Percentiles rank a stretch among this genome's conserved stretches.
phyloP scores from a whole-genome alignment of 768 basidiomycete species.

The Tulasnella sp. region DNA sequence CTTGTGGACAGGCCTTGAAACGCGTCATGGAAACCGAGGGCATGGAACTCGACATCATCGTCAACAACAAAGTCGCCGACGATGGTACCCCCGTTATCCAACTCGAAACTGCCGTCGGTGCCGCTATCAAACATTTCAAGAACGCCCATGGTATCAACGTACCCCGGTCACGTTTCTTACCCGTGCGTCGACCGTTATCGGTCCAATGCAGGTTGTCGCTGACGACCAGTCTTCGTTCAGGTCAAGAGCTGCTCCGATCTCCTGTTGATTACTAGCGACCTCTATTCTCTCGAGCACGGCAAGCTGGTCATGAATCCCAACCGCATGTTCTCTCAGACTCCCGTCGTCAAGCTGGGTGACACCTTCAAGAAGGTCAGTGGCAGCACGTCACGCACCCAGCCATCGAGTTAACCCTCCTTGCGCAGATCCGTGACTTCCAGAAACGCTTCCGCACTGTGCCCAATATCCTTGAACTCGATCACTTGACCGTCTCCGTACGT shows the following conservation, averaged over 20 bases:
- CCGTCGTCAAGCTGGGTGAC: slow-evolving; percentile 94
- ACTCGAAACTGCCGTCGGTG: slow-evolving; percentile 87
- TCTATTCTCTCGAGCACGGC: slow-evolving; percentile 83
- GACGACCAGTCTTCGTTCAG: too few relatives aligned
- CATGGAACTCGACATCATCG: slow-evolving; percentile 90
- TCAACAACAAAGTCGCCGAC: slow-evolving; percentile 81
- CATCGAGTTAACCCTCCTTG: not conserved
- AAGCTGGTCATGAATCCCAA: slow-evolving; percentile 72
- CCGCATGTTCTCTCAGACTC: slow-evolving; percentile 68
- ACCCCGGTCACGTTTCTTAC: slow-evolving; percentile 85
- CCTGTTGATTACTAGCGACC: slow-evolving; percentile 80
- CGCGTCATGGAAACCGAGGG: slow-evolving; percentile 72
- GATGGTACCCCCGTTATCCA: slow-evolving; percentile 73
- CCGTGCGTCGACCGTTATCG: slow-evolving; percentile 36
- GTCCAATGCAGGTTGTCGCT: too few relatives aligned
- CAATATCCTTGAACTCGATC: slow-evolving; percentile 79
- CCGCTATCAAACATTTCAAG: slow-evolving; percentile 87
- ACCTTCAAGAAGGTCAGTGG: slow-evolving; percentile 84
- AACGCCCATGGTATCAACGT: slow-evolving; percentile 91
- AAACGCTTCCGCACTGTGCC: slow-evolving; percentile 94
- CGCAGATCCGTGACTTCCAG: slow-evolving; percentile 73
- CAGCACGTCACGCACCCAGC: slow-evolving; percentile 4
- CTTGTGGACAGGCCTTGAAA: slow-evolving; percentile 53
- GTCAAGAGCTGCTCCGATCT: slow-evolving; percentile 71
- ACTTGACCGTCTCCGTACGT: slow-evolving; percentile 64